Percentiles rank a stretch among this genome's conserved stretches.
These are phyloP conservation scores for Cucumis melo DNA, from an alignment of 306 rosid genomes.

Conservation along the genomic window DNA sequence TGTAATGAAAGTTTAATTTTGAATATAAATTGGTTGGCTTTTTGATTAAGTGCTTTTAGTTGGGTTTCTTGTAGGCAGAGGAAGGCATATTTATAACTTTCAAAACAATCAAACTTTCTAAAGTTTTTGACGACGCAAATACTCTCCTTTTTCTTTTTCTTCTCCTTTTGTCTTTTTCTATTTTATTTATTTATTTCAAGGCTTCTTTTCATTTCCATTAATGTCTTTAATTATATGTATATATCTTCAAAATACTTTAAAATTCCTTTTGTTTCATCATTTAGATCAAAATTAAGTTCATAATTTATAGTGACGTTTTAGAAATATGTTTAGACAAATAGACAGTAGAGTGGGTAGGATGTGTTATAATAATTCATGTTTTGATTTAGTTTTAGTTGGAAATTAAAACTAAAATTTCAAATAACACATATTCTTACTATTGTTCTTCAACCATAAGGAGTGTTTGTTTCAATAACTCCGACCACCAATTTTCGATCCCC, in stretches of 20 bases:
- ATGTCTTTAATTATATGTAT: background rate
- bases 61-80: slow-evolving; percentile 33
- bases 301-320: too few relatives aligned
- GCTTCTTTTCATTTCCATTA: background rate
- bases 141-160: slow-evolving; percentile 10
- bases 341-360: too few relatives aligned
- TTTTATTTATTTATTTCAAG: background rate
- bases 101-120: slow-evolving; percentile 11
- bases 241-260: background rate
- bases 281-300: too few relatives aligned
- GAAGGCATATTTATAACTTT: slow-evolving; percentile 31
- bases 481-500: too few relatives aligned
- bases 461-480: too few relatives aligned
- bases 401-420: too few relatives aligned
- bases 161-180: background rate
- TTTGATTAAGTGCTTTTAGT: slow-evolving; percentile 9
- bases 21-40: background rate
- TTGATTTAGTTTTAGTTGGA: too few relatives aligned
- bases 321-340: too few relatives aligned
- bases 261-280: too few relatives aligned
- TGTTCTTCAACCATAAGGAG: too few relatives aligned
- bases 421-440: too few relatives aligned
- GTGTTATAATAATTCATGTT: too few relatives aligned
- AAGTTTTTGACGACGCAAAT: slow-evolving; percentile 8
- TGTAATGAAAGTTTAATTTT: background rate